Evolutionary conservation across 139 green algal species (phyloP), one percentile per base, ranked within the genome.

Genomic region (Limnomonas spitsbergensis): DNA sequence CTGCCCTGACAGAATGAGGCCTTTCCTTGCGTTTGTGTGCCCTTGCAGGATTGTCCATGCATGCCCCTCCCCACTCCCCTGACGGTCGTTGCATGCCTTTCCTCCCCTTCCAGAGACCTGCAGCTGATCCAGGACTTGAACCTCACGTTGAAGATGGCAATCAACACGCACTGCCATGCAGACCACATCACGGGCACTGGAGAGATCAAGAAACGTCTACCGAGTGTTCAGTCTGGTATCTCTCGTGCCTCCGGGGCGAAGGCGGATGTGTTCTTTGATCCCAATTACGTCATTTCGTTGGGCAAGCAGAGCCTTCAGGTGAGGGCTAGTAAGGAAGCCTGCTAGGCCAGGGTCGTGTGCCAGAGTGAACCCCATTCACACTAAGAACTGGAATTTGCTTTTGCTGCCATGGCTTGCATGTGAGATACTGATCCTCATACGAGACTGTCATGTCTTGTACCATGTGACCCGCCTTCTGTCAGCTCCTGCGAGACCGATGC

Each of bases 111-210:
- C 56, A 73, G 90, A 2, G 90, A 94, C 75, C n/a, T 88, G 37
- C 3, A 70, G 24, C 4, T 94, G n/a, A 35, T 91, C 2, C 47
- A 91, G 4, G 82, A 89, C 31, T 76, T 93, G 53, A 85, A 78
- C 7, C 54, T 94, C 27, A 83, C 81, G 34, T 78, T 94, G 2
- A 72, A 77, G 34, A 86, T 86, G 42, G 77, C 73, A 1, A 24
- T 91, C 52, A 94, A 94, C 78, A 94, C 89, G 26, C 90, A 94
- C 78, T 88, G 81, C 53, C 90, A 94, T 54, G 90, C 90, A 31
- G 90, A 94, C 68, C 90, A 94, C 76, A 82, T 94, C 80, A 94
- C 90, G 35, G 89, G 90, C 53, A 91, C 81, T 9, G 89, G 89
- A 34, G 69, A 81, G 35, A 77, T 94, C 40, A 94, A 94, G 77